Percentiles rank a stretch among this genome's conserved stretches.
These are phyloP conservation scores for Agapanthus africanus DNA, from an alignment of 106 monocot genomes.

Conservation along the genomic window DNA sequence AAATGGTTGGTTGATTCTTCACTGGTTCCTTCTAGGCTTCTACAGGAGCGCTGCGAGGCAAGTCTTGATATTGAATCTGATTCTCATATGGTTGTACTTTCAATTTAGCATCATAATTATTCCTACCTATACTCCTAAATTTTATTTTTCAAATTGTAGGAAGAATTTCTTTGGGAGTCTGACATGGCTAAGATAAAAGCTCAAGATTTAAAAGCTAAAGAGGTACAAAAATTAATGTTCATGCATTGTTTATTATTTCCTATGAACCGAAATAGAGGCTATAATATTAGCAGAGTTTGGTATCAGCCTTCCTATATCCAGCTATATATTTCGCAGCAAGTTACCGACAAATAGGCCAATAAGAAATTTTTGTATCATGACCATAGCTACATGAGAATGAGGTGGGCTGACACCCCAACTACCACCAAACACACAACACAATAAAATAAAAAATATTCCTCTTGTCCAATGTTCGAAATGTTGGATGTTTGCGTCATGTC, in stretches of 20 bases:
- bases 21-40: slow-evolving; percentile 59
- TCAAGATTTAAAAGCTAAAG: slow-evolving; percentile 89
- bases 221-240: slow-evolving; percentile 36
- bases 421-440: too few relatives aligned
- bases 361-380: not conserved
- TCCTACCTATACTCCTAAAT: not conserved
- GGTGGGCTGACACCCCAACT: not conserved
- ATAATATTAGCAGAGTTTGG: not conserved
- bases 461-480: too few relatives aligned
- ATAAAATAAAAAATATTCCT: too few relatives aligned
- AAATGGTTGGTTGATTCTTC: slow-evolving; percentile 80
- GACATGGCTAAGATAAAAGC: slow-evolving; percentile 77
- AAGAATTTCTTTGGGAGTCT: slow-evolving; percentile 93
- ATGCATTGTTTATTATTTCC: not conserved
- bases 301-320: not conserved
- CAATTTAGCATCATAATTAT: not conserved
- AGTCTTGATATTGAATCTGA: slow-evolving; percentile 2
- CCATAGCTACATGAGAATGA: too few relatives aligned
- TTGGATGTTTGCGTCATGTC: too few relatives aligned
- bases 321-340: not conserved
- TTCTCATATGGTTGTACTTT: not conserved
- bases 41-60: slow-evolving; percentile 97
- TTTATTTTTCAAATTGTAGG: slow-evolving; percentile 31
- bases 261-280: not conserved
- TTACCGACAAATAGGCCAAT: not conserved